Conservation (phyloP, 371 early-diverging fungal species). For the Lichtheimia ramosa region DNA sequence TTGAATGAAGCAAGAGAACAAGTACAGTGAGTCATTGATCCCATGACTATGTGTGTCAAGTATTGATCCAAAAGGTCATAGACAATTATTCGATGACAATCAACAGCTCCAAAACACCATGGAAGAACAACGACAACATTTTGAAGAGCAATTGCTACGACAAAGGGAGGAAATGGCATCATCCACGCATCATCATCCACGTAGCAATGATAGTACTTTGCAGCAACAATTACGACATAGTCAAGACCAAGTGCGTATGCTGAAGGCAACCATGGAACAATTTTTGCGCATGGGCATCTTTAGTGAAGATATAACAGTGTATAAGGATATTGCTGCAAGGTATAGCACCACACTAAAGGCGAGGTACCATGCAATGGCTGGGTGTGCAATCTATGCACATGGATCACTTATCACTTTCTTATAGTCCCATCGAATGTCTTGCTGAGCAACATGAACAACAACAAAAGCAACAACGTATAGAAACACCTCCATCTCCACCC, state of each 20-base stretch:
- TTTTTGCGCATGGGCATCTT: slow-evolving; percentile 46
- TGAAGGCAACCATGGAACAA: slow-evolving; percentile 50
- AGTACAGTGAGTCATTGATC: neutral
- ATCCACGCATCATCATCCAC: neutral
- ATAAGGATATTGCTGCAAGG: slow-evolving; percentile 13
- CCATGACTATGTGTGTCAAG: too few species aligned
- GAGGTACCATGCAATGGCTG: too few species aligned
- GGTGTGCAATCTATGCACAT: too few species aligned
- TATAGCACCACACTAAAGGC: slow-evolving; percentile 6
- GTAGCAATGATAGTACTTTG: neutral
- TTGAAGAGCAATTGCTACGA: neutral
- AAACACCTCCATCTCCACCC: neutral
- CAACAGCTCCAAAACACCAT: slow-evolving; percentile 11
- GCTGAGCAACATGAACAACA: neutral
- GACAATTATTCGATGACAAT: slow-evolving; percentile 25
- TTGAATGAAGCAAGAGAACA: slow-evolving; percentile 3
- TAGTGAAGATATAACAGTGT: slow-evolving; percentile 23
- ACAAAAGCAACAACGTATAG: too few species aligned
- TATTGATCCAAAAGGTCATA: neutral
- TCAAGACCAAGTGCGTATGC: slow-evolving; percentile 36
- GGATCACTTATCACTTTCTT: neutral
- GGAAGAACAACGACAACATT: slow-evolving; percentile 13
- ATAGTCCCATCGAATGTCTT: slow-evolving; percentile 1
- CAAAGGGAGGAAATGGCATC: neutral
- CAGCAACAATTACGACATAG: slow-evolving; percentile 29